Percentiles rank a stretch among this genome's conserved stretches.
Evolutionary conservation across 2,329 filamentous ascomycete genomes (phyloP).

Genomic region (Fusarium humuli): DNA sequence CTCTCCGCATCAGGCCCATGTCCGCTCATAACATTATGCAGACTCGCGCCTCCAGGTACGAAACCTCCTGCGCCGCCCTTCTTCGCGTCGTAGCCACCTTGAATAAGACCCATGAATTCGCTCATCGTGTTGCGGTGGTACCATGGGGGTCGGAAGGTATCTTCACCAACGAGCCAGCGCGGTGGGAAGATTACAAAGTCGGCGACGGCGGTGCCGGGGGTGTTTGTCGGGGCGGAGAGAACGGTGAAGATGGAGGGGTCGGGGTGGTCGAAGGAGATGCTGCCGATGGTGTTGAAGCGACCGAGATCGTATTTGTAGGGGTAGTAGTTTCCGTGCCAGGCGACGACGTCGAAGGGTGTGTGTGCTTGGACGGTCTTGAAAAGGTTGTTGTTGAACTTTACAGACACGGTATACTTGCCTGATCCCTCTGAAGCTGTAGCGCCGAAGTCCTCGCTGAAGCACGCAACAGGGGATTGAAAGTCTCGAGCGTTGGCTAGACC

Average conservation of each 20-base stretch:
- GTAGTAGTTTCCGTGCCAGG: conserved; percentile 84
- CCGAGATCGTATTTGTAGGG: conserved; percentile 86
- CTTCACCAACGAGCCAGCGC: conserved; percentile 75
- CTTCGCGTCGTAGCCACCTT: conserved; percentile 72
- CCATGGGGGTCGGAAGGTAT: conserved; percentile 79
- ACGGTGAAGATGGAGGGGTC: conserved; percentile 84
- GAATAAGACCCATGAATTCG: conserved; percentile 73
- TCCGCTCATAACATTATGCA: conserved; percentile 79
- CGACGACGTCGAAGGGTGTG: conserved; percentile 82
- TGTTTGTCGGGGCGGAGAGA: conserved; percentile 70
- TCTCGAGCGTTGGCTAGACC: conserved; percentile 80
- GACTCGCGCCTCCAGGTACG: conserved; percentile 67
- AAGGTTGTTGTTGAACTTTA: conserved; percentile 75
- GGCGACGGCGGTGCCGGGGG: conserved; percentile 71
- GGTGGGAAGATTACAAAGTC: conserved; percentile 81
- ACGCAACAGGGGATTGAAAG: conserved; percentile 78
- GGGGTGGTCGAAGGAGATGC: conserved; percentile 79
- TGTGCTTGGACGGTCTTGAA: conserved; percentile 75
- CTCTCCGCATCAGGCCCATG: conserved; percentile 71
- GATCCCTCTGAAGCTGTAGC: conserved; percentile 54
- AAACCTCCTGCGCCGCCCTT: conserved; percentile 65
- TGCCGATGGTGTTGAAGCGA: conserved; percentile 80
- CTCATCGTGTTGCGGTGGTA: conserved; percentile 77
- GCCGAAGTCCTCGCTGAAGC: conserved; percentile 72
- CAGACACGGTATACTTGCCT: conserved; percentile 62